Evolutionary conservation across 441 rosid species (phyloP), one percentile per base, ranked within the genome.

Genomic region (Macaranga tanarius): DNA sequence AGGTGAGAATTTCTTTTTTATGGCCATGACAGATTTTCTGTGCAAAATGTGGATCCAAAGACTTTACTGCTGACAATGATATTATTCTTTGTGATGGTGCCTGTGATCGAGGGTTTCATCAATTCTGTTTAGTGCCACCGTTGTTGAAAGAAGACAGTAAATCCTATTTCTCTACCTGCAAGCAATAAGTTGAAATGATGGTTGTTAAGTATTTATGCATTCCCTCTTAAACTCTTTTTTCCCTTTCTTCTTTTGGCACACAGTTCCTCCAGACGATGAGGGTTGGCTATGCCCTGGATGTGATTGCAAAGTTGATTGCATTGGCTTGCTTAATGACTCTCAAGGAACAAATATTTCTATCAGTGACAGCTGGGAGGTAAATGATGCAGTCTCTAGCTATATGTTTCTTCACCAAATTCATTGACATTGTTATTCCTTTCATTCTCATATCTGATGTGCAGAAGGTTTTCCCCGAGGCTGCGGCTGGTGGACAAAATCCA

Each of bases 251-350:
- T 13, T 58, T 72, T 19, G 65, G 60, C 72, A 60, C 79, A 47
- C 82, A 96, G 99, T 96, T 86, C 99, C 99, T 72, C 97, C 97
- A 3, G 99, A 75, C 75, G 98, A 92, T 56, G 94, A 93, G 82
- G 87, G 92, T 83, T 96, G 99, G 99, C 76, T 96, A 77, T 96
- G 99, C 81, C 97, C 98, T 28, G 95, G 85, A 74, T 96, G 99
- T 71, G 93, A 89, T 76, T 96, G 99, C 88, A 96, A 90, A 84
- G 84, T 84, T 77, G 91, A 90, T 80, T 86, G 93, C 81, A 81
- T 89, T 23, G 88, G 81, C 66, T 56, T 90, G 81, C 88, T 96
- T 69, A 96, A 93, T 80, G 87, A 88, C 31, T 86, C 87, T 60
- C 87, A 81, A 77, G 97, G 93, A 80, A 90, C 97, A 73, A 82